These are phyloP conservation scores for Fusarium incarnatum DNA, from an alignment of 2,329 filamentous ascomycete species.

Conservation along the genomic window DNA sequence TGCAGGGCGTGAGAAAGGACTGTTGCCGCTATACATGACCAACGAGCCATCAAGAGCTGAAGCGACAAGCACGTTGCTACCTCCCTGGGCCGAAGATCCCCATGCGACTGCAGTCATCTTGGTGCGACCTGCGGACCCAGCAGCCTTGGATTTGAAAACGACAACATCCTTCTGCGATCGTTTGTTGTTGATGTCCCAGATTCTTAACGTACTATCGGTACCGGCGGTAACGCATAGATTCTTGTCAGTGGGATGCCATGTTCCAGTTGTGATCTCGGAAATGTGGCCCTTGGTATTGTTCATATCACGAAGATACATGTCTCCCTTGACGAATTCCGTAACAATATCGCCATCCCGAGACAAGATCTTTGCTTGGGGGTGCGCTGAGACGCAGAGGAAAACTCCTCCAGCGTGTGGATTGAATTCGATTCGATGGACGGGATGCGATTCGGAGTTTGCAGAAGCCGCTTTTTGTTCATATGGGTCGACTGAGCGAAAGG, in stretches of 20 bases:
- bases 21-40: slow-evolving; percentile 91
- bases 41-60: slow-evolving; percentile 90
- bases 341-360: slow-evolving; percentile 87
- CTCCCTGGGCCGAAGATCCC: slow-evolving; percentile 81
- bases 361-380: slow-evolving; percentile 90
- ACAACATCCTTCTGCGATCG: slow-evolving; percentile 92
- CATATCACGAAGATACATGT: slow-evolving; percentile 98
- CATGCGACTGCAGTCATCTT: slow-evolving; percentile 94
- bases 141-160: slow-evolving; percentile 92
- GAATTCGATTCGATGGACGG: slow-evolving; percentile 88
- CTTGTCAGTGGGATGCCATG: slow-evolving; percentile 89
- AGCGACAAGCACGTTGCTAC: slow-evolving; percentile 80
- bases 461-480: slow-evolving; percentile 77
- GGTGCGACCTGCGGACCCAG: slow-evolving; percentile 87
- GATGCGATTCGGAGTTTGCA: slow-evolving; percentile 82
- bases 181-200: slow-evolving; percentile 96
- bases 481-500: slow-evolving; percentile 93
- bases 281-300: slow-evolving; percentile 97
- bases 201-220: slow-evolving; percentile 93
- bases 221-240: slow-evolving; percentile 91
- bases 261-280: slow-evolving; percentile 87
- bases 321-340: slow-evolving; percentile 93
- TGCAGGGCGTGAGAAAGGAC: slow-evolving; percentile 83
- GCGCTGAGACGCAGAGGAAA: slow-evolving; percentile 88
- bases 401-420: slow-evolving; percentile 83